Percentiles rank a stretch among this genome's conserved stretches.
Conservation (phyloP, 345 rosid genomes). For the Carallia brachiata region DNA sequence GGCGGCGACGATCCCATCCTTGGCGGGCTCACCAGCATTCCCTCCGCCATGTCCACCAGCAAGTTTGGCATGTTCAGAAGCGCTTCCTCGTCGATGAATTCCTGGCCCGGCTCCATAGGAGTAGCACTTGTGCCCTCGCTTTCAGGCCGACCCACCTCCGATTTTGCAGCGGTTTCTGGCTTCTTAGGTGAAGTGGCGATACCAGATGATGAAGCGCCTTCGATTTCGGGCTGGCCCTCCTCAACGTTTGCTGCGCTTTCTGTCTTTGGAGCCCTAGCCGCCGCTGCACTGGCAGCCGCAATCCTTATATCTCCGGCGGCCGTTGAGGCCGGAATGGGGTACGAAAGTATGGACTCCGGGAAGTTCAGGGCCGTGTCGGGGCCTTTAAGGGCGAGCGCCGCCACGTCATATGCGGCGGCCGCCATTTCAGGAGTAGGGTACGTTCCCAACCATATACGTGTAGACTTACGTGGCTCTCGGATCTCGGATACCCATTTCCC, state of each 20-base stretch:
- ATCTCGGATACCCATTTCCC: constrained; percentile 86
- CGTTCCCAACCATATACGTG: constrained; percentile 63
- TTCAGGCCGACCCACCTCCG: constrained; percentile 24
- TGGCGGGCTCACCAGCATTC: constrained; percentile 74
- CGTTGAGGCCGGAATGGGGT: constrained; percentile 45
- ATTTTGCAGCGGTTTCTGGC: background rate
- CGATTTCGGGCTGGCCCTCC: background rate
- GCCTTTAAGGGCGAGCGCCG: constrained; percentile 71
- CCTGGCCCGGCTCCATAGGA: constrained; percentile 7
- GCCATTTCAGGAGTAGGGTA: constrained; percentile 50
- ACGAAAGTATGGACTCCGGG: constrained; percentile 45
- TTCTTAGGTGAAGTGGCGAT: constrained; percentile 16
- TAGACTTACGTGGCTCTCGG: constrained; percentile 70
- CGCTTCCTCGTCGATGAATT: constrained; percentile 55
- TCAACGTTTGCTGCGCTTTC: constrained; percentile 14
- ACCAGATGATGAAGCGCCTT: background rate
- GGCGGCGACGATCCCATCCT: constrained; percentile 48
- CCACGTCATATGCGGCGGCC: constrained; percentile 75
- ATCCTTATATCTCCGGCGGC: constrained; percentile 54
- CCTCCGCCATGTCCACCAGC: constrained; percentile 71
- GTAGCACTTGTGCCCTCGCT: constrained; percentile 2
- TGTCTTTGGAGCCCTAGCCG: constrained; percentile 11
- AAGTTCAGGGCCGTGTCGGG: constrained; percentile 53
- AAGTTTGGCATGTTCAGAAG: constrained; percentile 58
- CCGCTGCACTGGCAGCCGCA: constrained; percentile 59